phyloP scores from a whole-genome alignment of 208 protist species.

The Crithidia sp. region DNA sequence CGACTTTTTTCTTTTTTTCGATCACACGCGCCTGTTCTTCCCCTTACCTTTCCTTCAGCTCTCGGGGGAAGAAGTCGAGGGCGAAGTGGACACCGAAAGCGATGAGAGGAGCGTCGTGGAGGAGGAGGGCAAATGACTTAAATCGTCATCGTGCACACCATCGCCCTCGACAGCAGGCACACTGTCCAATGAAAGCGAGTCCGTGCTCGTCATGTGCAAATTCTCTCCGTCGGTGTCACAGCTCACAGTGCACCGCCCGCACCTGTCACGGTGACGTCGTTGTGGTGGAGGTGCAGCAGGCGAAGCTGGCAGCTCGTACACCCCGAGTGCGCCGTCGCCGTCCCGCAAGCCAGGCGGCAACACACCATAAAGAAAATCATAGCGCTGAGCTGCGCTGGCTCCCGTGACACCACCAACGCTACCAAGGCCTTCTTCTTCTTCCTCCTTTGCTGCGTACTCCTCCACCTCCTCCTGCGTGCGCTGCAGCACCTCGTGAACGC shows the following conservation, averaged over 20 bases:
- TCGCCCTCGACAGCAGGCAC: not conserved
- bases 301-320: too few species aligned
- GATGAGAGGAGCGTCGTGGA: conserved; percentile 2
- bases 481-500: conserved; percentile 13
- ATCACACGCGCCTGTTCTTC: too few species aligned
- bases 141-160: too few species aligned
- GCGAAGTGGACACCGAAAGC: not conserved
- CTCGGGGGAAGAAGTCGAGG: not conserved
- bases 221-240: not conserved
- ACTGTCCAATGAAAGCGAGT: not conserved
- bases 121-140: not conserved
- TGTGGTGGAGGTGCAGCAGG: too few species aligned
- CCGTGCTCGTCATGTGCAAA: conserved; percentile 10
- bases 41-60: too few species aligned
- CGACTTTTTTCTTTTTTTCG: too few species aligned
- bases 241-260: too few species aligned
- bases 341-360: conserved; percentile 22
- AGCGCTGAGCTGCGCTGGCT: not conserved
- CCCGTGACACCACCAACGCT: too few species aligned
- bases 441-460: not conserved
- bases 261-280: too few species aligned
- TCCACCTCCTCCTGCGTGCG: not conserved
- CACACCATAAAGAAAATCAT: conserved; percentile 23
- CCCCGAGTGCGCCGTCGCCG: not conserved
- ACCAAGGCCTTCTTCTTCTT: not conserved